Evolutionary conservation across 2,329 filamentous ascomycete genomes (phyloP).

Genomic region (Plenodomus lindquistii): DNA sequence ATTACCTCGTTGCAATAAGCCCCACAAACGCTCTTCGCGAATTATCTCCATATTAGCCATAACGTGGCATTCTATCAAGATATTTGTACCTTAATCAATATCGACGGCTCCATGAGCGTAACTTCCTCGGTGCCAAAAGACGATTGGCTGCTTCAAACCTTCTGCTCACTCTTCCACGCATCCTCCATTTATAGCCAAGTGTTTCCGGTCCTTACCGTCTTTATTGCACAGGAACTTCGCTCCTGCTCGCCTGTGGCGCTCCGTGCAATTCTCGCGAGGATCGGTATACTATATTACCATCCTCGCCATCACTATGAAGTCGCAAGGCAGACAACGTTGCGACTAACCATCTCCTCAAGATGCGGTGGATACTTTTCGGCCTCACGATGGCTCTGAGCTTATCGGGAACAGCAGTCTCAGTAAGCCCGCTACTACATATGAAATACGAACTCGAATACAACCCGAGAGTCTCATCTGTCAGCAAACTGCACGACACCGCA

Average conservation of each 20-base stretch:
- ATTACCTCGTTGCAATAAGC: constrained; percentile 2
- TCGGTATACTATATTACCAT: not conserved
- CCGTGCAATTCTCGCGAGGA: not conserved
- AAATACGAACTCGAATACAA: constrained; percentile 2
- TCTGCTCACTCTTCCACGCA: constrained; percentile 9
- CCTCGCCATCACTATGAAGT: not conserved
- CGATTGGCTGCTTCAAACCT: constrained; percentile 8
- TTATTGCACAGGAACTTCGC: constrained; percentile 9
- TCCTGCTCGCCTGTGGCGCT: not conserved
- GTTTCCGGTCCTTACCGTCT: constrained; percentile 12
- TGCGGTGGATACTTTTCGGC: constrained; percentile 23
- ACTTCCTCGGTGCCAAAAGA: constrained; percentile 12
- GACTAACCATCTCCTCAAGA: constrained; percentile 4
- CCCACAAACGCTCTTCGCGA: constrained; percentile 11
- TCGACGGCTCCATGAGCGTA: constrained; percentile 6
- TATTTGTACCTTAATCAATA: constrained; percentile 10
- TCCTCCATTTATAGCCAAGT: constrained; percentile 12
- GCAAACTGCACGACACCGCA: not conserved
- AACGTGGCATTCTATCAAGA: constrained; percentile 8
- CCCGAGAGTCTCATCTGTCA: not conserved
- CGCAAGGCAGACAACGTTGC: not conserved
- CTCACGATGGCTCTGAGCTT: constrained; percentile 21
- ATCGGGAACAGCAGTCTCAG: constrained; percentile 16
- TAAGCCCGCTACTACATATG: constrained; percentile 8
- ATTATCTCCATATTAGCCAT: constrained; percentile 25